Conservation (phyloP, 2,329 filamentous ascomycete genomes). For the Moelleriella libera region DNA sequence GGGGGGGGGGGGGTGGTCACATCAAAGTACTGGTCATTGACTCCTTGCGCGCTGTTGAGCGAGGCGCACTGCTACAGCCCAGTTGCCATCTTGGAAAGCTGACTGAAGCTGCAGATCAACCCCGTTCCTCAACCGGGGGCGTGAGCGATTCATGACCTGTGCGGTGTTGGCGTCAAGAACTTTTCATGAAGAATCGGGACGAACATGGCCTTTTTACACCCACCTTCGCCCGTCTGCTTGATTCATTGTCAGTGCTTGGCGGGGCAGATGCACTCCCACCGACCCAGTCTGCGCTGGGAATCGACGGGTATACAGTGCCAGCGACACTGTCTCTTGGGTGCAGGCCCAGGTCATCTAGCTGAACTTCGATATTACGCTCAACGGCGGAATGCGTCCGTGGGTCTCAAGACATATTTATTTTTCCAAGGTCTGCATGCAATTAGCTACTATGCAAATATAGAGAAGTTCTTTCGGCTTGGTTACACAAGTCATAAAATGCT, state of each 20-base stretch:
- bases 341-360: too few species aligned
- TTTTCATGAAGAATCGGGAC: neutral
- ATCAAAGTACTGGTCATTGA: constrained; percentile 41
- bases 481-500: too few species aligned
- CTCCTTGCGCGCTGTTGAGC: constrained; percentile 35
- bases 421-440: too few species aligned
- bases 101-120: constrained; percentile 40
- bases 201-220: neutral
- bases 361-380: too few species aligned
- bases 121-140: constrained; percentile 29
- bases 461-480: too few species aligned
- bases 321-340: too few species aligned
- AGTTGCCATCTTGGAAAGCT: constrained; percentile 40
- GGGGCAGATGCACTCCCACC: too few species aligned
- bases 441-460: too few species aligned
- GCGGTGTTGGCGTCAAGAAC: neutral
- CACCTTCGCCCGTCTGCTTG: neutral
- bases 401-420: too few species aligned
- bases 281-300: too few species aligned
- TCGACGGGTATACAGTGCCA: too few species aligned
- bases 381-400: too few species aligned
- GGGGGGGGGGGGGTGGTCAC: constrained; percentile 14
- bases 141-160: constrained; percentile 17
- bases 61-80: constrained; percentile 33
- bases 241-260: neutral